phyloP scores from a whole-genome alignment of 768 basidiomycete species.

The Lyophyllum decastes region DNA sequence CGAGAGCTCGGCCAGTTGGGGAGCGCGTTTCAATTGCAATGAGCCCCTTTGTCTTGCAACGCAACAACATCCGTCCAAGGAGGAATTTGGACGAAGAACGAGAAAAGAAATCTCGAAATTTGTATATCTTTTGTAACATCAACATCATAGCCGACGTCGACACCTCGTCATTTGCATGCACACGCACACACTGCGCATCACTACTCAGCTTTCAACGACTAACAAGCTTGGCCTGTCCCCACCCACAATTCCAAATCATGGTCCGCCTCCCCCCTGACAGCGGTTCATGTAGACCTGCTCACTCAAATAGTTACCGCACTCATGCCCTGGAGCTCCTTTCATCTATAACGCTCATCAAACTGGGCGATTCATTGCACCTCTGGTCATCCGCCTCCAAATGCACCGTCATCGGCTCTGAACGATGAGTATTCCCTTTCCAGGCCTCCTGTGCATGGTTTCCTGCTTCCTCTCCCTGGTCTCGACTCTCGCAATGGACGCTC shows the following conservation, averaged over 20 bases:
- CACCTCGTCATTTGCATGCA: neutral
- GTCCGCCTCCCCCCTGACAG: neutral
- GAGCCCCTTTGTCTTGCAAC: slow-evolving; percentile 15
- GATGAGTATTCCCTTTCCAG: neutral
- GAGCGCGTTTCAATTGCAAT: slow-evolving; percentile 73
- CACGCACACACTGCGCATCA: neutral
- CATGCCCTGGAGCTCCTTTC: neutral
- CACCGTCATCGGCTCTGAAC: neutral
- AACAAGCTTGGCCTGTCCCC: neutral
- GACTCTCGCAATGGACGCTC: neutral
- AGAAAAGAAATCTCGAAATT: neutral
- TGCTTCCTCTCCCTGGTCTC: neutral
- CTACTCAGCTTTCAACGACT: neutral
- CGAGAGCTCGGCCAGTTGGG: slow-evolving; percentile 42
- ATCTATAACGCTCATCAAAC: neutral
- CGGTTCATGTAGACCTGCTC: neutral
- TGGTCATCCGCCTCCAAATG: neutral
- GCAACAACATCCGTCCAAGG: neutral
- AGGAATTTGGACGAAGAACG: slow-evolving; percentile 3
- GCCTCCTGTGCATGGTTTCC: neutral
- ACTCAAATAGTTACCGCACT: neutral
- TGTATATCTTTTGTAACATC: slow-evolving; percentile 10
- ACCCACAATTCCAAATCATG: neutral
- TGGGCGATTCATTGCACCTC: neutral
- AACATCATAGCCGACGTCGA: slow-evolving; percentile 2